Conservation (phyloP, 2,329 filamentous ascomycete genomes). For the Aureobasidium melanogenum region DNA sequence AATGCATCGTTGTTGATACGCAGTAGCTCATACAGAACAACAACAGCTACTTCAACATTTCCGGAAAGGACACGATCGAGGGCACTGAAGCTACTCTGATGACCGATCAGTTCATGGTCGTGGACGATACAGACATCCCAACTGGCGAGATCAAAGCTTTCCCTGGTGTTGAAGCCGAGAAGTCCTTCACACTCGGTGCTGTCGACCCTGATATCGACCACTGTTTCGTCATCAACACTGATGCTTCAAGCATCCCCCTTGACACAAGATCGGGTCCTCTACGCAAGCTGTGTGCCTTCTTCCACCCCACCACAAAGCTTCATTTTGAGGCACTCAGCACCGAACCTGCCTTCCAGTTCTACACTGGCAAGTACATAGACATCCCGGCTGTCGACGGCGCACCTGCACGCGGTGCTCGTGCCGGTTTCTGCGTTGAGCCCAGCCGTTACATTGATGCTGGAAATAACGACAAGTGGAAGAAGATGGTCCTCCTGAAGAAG, state of each 20-base stretch:
- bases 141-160: slow-evolving; percentile 57
- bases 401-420: slow-evolving; percentile 56
- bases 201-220: slow-evolving; percentile 73
- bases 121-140: slow-evolving; percentile 67
- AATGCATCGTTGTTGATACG: too few relatives aligned
- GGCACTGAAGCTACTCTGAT: slow-evolving; percentile 52
- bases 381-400: slow-evolving; percentile 52
- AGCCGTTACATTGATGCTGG: slow-evolving; percentile 82
- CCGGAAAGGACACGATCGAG: slow-evolving; percentile 48
- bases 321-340: slow-evolving; percentile 84
- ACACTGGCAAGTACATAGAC: slow-evolving; percentile 78
- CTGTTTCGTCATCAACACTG: slow-evolving; percentile 71
- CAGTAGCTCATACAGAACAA: background rate
- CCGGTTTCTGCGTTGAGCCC: slow-evolving; percentile 87
- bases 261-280: slow-evolving; percentile 51
- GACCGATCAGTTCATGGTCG: slow-evolving; percentile 60
- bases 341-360: slow-evolving; percentile 95
- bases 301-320: slow-evolving; percentile 64
- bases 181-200: slow-evolving; percentile 63
- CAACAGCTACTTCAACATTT: slow-evolving; percentile 59
- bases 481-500: slow-evolving; percentile 72
- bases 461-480: slow-evolving; percentile 72
- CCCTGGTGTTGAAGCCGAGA: slow-evolving; percentile 54
- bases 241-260: slow-evolving; percentile 44
- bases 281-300: slow-evolving; percentile 59